Conservation (phyloP, 176 grass and related monocot species). For the Triticum timopheevii region DNA sequence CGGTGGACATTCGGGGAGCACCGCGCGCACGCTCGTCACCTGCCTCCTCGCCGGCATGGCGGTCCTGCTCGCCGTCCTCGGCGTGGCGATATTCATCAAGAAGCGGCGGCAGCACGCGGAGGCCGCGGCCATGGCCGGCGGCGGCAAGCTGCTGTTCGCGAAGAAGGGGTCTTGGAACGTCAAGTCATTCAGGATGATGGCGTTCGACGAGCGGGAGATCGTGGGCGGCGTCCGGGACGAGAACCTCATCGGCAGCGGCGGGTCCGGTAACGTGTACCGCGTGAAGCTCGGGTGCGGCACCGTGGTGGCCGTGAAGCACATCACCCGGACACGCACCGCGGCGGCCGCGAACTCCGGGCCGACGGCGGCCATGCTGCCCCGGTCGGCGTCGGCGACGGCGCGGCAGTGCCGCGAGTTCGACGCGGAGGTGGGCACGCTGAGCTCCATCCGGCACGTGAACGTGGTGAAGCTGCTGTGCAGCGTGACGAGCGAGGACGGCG, state of each 20-base stretch:
- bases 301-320: slow-evolving; percentile 84
- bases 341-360: not conserved
- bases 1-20: not conserved
- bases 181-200: slow-evolving; percentile 72
- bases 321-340: slow-evolving; percentile 14
- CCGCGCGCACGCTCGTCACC: slow-evolving; percentile 43
- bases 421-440: slow-evolving; percentile 82
- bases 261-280: slow-evolving; percentile 86
- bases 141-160: slow-evolving; percentile 31
- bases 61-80: slow-evolving; percentile 47
- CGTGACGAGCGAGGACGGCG: slow-evolving; percentile 72
- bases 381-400: slow-evolving; percentile 39
- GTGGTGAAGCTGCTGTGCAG: slow-evolving; percentile 93
- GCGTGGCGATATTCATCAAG: slow-evolving; percentile 46
- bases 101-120: slow-evolving; percentile 28
- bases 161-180: slow-evolving; percentile 77
- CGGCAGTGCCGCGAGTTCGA: slow-evolving; percentile 75
- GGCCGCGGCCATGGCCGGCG: not conserved
- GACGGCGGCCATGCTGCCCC: slow-evolving; percentile 41
- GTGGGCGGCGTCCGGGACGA: slow-evolving; percentile 58
- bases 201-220: slow-evolving; percentile 82
- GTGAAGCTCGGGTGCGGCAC: slow-evolving; percentile 52
- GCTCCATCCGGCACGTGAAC: slow-evolving; percentile 83
- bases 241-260: slow-evolving; percentile 90
- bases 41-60: slow-evolving; percentile 44